Evolutionary conservation across 2,329 filamentous ascomycete genomes (phyloP).

Genomic region (Pseudogymnoascus sp.): DNA sequence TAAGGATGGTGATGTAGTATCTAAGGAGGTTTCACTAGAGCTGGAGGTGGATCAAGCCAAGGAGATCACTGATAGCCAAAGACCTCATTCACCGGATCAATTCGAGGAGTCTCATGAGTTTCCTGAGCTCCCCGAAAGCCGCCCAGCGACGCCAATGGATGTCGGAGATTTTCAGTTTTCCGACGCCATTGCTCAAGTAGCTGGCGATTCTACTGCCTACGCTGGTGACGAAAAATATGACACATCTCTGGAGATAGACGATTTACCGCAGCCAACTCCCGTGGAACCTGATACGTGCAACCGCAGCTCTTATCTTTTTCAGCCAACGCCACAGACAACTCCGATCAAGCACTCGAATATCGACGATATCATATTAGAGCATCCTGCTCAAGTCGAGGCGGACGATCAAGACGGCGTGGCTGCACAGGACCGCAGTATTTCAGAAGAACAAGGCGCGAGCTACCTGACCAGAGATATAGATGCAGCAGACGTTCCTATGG

Average conservation of each 20-base stretch:
- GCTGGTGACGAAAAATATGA: neutral
- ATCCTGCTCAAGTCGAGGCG: constrained; percentile 11
- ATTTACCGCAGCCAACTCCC: constrained; percentile 29
- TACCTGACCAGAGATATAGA: neutral
- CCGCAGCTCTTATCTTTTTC: constrained; percentile 35
- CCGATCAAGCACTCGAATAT: neutral
- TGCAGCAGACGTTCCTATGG: neutral
- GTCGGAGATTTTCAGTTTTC: neutral
- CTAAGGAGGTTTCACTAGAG: neutral
- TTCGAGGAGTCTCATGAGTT: neutral
- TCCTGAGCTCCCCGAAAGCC: constrained; percentile 7
- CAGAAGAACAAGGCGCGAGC: neutral
- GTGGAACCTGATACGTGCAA: constrained; percentile 36
- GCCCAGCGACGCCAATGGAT: neutral
- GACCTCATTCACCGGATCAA: neutral
- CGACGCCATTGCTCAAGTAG: neutral
- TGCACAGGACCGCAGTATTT: neutral
- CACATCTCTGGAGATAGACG: constrained; percentile 8
- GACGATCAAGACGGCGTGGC: neutral
- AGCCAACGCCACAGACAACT: constrained; percentile 29
- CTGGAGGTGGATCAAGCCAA: neutral
- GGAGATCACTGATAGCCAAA: neutral
- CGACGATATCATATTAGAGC: neutral
- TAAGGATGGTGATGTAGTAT: neutral
- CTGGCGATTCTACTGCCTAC: neutral